Base-by-base conservation (phyloP, 805 yeast species). In the Spencermartinsiella europaea region DNA sequence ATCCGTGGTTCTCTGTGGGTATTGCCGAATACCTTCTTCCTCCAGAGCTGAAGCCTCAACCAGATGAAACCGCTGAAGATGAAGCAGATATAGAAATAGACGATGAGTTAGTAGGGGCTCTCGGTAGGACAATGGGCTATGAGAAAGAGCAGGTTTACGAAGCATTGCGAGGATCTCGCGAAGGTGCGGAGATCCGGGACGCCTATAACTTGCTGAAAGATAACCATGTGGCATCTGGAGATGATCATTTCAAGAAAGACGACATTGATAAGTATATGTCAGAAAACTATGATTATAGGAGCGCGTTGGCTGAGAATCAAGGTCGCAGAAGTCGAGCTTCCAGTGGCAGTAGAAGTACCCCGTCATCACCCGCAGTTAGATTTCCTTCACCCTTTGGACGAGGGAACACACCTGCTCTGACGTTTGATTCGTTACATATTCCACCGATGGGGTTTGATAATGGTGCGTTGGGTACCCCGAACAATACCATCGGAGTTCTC, bases 1-100 rank as follows among this genome's bases (percentile, higher is more conserved):
- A 91, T 63, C 90, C 85, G 53, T 90, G 98, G 98, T 90, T 90
- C 68, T 81, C 79, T 55, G 79, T 78, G 8, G 88, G 79, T 45
- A 77, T 91, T 53, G 86, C 91, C 25, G 88, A 83, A 27, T 87
- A 88, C 61, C 74, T 90, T 51, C 69, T 82, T 45, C 87, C 93
- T 4, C 76, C 76, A 34, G 79, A 73, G 51, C 63, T 54, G 39
- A 37, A 20, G 12, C 50, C 35, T 14, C 37, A 33, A 3, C 40
- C 53, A 2, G 41, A 47, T 27, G 57, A 63, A 64, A 47, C 64
- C 62, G 51, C 40, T 41, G 55, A 21, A 15, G 40, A 35, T 4
- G 36, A 36, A 21, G 42, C 40, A 4, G 47, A 44, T 20, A 25
- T 25, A 12, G 40, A 34, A 4, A 71, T 85, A 34, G 93, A 88